phyloP scores from a whole-genome alignment of 805 yeast species.

The Starmerella asiatica region DNA sequence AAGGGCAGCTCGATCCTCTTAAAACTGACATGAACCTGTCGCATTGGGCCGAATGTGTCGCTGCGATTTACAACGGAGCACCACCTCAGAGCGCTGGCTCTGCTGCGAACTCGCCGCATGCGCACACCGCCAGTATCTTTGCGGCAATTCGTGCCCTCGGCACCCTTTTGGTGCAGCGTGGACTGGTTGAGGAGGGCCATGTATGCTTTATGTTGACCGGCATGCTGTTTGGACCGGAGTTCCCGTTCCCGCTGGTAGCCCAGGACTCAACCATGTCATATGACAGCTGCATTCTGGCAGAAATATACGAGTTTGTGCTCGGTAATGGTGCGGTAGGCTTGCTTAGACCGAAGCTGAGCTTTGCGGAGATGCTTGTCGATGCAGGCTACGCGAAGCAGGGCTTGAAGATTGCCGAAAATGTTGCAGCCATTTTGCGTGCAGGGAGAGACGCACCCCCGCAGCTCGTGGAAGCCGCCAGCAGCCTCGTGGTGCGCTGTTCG shows the following conservation, averaged over 20 bases:
- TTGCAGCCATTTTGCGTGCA: conserved; percentile 8
- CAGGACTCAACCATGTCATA: conserved; percentile 17
- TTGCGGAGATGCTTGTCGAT: conserved; percentile 60
- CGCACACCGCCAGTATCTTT: conserved; percentile 5
- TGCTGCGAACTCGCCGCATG: background rate
- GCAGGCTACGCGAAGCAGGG: conserved; percentile 46
- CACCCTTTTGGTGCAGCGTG: conserved; percentile 27
- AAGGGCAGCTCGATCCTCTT: background rate
- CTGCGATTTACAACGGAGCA: conserved; percentile 19
- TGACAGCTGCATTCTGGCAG: conserved; percentile 45
- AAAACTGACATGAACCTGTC: conserved; percentile 13
- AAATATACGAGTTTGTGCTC: conserved; percentile 49
- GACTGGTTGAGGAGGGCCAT: conserved; percentile 31
- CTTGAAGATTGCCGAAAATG: conserved; percentile 26
- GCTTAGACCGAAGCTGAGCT: conserved; percentile 46
- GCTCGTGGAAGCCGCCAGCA: conserved; percentile 38
- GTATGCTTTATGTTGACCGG: conserved; percentile 27
- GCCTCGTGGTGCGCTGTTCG: conserved; percentile 14
- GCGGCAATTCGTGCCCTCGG: conserved; percentile 30
- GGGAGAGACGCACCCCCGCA: conserved; percentile 15
- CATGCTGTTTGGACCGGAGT: conserved; percentile 18
- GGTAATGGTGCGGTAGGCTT: conserved; percentile 31
- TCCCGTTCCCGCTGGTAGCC: conserved; percentile 19
- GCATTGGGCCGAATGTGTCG: conserved; percentile 26
- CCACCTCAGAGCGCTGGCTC: background rate